Conservation (phyloP, 2,329 filamentous ascomycete species). For the Clonostachys rosea region DNA sequence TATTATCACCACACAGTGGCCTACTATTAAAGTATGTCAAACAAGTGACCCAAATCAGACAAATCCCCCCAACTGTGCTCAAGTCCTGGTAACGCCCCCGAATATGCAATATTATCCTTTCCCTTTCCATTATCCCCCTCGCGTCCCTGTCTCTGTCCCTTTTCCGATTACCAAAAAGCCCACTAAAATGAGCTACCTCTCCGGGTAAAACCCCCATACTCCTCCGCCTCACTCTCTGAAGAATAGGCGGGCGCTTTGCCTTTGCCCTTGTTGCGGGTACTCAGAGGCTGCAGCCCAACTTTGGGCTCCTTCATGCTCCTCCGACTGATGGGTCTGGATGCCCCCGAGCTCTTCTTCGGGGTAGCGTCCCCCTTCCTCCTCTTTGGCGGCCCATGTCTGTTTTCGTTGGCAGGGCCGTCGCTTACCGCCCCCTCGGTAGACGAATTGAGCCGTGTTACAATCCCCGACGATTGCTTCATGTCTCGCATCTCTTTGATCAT, state of each 20-base stretch:
- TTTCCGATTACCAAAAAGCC: conserved; percentile 1
- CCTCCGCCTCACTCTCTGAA: conserved; percentile 26
- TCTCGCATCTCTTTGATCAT: conserved; percentile 78
- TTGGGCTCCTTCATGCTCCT: conserved; percentile 35
- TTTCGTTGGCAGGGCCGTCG: conserved; percentile 22
- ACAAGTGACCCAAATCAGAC: no score
- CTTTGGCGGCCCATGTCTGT: conserved; percentile 21
- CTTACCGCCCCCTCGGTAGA: conserved; percentile 13
- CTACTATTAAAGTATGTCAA: no score
- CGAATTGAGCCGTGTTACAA: conserved; percentile 44
- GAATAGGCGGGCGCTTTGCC: conserved; percentile 38
- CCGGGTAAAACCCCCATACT: conserved; percentile 16
- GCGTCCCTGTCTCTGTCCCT: neutral
- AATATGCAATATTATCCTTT: no score
- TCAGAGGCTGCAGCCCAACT: conserved; percentile 11
- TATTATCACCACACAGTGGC: no score
- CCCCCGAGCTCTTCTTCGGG: conserved; percentile 13
- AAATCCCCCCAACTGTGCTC: no score
- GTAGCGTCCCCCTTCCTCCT: conserved; percentile 15
- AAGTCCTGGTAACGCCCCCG: no score
- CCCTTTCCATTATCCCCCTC: no score
- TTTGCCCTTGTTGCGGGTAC: conserved; percentile 34
- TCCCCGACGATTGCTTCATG: conserved; percentile 42
- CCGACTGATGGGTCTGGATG: conserved; percentile 28
- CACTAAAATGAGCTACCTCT: conserved; percentile 36